Percentiles rank a stretch among this genome's conserved stretches.
Evolutionary conservation across 2,329 filamentous ascomycete genomes (phyloP).

Genomic region (Phialophora expanda): DNA sequence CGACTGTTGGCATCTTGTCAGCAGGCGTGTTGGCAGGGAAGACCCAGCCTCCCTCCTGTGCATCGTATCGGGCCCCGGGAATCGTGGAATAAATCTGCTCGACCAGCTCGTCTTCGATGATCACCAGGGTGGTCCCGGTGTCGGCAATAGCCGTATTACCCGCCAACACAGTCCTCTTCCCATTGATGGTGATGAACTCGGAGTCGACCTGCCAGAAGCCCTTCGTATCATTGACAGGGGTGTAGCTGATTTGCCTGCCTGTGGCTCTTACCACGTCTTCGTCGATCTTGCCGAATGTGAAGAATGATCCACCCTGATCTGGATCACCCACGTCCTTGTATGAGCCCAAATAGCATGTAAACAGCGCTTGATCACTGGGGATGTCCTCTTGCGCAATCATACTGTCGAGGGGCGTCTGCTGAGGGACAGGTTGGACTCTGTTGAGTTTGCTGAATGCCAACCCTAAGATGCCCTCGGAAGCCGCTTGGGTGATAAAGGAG

Average conservation of each 20-base stretch:
- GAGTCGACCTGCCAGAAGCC: conserved; percentile 74
- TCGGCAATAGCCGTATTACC: conserved; percentile 72
- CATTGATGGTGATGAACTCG: conserved; percentile 62
- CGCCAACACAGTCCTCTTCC: conserved; percentile 55
- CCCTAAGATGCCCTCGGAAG: conserved; percentile 63
- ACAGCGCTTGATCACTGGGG: conserved; percentile 60
- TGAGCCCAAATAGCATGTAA: conserved; percentile 68
- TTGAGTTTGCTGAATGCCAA: conserved; percentile 67
- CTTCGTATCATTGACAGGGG: conserved; percentile 64
- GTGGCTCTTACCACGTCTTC: conserved; percentile 62
- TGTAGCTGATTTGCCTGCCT: conserved; percentile 63
- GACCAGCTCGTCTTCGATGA: conserved; percentile 67
- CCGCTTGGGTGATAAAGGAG: conserved; percentile 61
- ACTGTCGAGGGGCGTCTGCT: conserved; percentile 70
- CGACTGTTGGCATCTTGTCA: conserved; percentile 64
- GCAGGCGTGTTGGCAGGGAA: conserved; percentile 62
- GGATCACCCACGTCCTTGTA: conserved; percentile 56
- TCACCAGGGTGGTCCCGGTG: conserved; percentile 71
- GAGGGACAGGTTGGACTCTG: conserved; percentile 61
- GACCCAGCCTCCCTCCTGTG: conserved; percentile 65
- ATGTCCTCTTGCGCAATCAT: conserved; percentile 67
- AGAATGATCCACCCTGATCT: conserved; percentile 63
- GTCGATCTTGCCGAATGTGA: conserved; percentile 76
- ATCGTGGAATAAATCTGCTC: conserved; percentile 69
- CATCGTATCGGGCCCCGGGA: conserved; percentile 63